These are phyloP conservation scores for Fonsecaea erecta DNA, from an alignment of 2,329 filamentous ascomycete species.

Conservation along the genomic window DNA sequence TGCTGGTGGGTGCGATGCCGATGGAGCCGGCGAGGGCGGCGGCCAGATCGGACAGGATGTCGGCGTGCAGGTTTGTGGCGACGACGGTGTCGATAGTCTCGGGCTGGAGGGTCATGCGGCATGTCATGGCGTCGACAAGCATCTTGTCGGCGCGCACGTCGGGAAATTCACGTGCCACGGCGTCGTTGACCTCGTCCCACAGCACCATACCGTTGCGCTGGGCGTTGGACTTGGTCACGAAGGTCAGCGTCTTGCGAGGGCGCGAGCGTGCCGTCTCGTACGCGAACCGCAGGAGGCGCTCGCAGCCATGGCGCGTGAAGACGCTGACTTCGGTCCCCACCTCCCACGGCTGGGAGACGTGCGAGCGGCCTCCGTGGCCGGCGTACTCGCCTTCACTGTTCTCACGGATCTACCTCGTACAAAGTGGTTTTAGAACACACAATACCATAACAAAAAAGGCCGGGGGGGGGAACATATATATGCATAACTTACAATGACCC, in stretches of 20 bases:
- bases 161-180: constrained; percentile 62
- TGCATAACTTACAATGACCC: constrained; percentile 56
- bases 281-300: constrained; percentile 66
- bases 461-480: no score
- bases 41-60: constrained; percentile 72
- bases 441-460: no score
- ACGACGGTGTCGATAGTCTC: constrained; percentile 66
- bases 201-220: constrained; percentile 70
- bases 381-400: constrained; percentile 71
- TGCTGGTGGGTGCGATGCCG: constrained; percentile 72
- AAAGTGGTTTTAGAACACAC: no score
- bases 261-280: constrained; percentile 64
- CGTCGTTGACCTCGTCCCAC: constrained; percentile 66
- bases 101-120: constrained; percentile 66
- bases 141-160: constrained; percentile 68
- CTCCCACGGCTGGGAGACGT: constrained; percentile 64
- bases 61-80: constrained; percentile 66
- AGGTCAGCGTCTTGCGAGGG: constrained; percentile 62
- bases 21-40: constrained; percentile 72
- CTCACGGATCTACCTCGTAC: constrained; percentile 57
- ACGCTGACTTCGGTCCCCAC: constrained; percentile 66
- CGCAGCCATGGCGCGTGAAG: constrained; percentile 65
- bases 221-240: constrained; percentile 70
- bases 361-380: constrained; percentile 66
- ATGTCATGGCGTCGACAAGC: constrained; percentile 70